Conservation (phyloP, 176 grass and related monocot genomes). For the Eragrostis nindensis region DNA sequence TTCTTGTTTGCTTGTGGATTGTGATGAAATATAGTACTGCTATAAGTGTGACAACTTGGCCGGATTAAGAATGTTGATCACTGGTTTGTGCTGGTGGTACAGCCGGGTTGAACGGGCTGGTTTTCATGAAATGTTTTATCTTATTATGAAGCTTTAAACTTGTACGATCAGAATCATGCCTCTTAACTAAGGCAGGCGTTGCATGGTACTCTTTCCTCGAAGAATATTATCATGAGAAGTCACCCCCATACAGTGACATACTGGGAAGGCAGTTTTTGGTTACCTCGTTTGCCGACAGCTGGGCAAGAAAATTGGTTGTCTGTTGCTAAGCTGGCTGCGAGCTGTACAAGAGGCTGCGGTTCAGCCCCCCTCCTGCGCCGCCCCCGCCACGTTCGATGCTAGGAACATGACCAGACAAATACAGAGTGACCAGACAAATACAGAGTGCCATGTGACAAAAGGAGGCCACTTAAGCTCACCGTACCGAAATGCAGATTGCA, state of each 20-base stretch:
- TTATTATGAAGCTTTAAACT: neutral
- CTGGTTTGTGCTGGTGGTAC: too few relatives aligned
- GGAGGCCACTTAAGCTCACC: neutral
- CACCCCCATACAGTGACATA: too few relatives aligned
- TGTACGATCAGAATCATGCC: neutral
- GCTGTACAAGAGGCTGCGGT: neutral
- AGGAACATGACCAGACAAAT: neutral
- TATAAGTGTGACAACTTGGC: too few relatives aligned
- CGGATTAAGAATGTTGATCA: too few relatives aligned
- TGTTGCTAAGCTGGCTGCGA: neutral
- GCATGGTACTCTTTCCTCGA: neutral
- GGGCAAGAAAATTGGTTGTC: neutral
- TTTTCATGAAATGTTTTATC: neutral
- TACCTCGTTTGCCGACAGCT: neutral
- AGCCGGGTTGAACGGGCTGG: too few relatives aligned
- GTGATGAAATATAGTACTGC: too few relatives aligned
- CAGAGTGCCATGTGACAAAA: neutral
- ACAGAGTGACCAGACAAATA: neutral
- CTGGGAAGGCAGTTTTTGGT: neutral
- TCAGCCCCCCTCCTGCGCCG: neutral
- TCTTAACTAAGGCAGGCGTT: neutral
- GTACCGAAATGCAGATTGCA: neutral
- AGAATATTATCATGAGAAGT: too few relatives aligned
- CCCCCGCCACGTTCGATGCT: neutral
- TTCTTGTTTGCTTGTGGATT: too few relatives aligned